Evolutionary conservation across 108 stramenopile genomes (phyloP).

Genomic region (Pelagomonas calceolata): DNA sequence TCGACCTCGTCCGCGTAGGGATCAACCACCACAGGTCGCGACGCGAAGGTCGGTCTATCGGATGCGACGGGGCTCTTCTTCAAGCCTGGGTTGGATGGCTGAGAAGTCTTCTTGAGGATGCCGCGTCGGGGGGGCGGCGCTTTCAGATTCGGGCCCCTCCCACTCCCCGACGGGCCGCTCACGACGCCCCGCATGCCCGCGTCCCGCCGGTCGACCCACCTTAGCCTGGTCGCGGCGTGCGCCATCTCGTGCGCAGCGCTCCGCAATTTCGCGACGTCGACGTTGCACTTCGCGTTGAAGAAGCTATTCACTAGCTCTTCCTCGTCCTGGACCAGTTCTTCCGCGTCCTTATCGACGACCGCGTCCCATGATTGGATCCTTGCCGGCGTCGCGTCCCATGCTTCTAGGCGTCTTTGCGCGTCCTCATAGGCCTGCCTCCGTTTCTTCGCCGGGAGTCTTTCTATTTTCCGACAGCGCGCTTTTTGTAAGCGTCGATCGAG

Average conservation of each 20-base stretch:
- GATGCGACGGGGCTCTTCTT: too few relatives aligned
- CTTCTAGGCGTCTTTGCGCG: conserved; percentile 14
- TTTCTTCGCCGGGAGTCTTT: neutral
- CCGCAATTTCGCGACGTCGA: neutral
- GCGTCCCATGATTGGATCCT: neutral
- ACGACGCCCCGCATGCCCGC: too few relatives aligned
- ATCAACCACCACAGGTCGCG: too few relatives aligned
- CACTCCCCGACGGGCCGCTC: too few relatives aligned
- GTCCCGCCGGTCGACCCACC: conserved; percentile 5
- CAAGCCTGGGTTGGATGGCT: too few relatives aligned
- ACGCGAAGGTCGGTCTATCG: too few relatives aligned
- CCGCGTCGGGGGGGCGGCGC: too few relatives aligned
- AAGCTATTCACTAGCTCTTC: conserved; percentile 21
- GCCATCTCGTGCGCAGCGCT: conserved; percentile 1
- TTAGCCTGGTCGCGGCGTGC: conserved; percentile 7
- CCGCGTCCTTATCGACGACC: neutral
- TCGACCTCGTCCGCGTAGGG: too few relatives aligned
- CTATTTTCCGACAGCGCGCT: neutral
- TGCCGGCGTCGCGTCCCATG: conserved; percentile 13
- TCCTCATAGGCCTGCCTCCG: neutral
- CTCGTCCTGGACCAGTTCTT: conserved; percentile 16
- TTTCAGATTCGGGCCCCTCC: too few relatives aligned
- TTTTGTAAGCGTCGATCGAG: conserved; percentile 7
- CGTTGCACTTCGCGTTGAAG: conserved; percentile 9
- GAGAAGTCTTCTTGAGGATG: too few relatives aligned